phyloP scores from a whole-genome alignment of 1,284 basidiomycete genomes.

The Heterobasidion irregulare region DNA sequence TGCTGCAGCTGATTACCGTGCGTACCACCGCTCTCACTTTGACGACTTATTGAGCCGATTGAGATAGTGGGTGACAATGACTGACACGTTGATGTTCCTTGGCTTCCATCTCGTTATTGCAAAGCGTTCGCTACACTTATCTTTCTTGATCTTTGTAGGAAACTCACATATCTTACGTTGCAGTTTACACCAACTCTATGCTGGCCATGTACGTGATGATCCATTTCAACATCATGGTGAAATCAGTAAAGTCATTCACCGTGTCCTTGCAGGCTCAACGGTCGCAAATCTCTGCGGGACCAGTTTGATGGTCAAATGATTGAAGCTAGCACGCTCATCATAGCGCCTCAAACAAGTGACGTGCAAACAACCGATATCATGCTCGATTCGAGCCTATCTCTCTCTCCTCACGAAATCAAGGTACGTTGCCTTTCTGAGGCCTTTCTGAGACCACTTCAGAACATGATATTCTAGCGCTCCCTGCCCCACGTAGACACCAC shows the following conservation, averaged over 20 bases:
- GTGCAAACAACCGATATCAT: background rate
- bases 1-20: conserved; percentile 5
- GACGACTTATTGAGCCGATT: no score
- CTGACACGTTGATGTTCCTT: conserved; percentile 4
- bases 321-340: background rate
- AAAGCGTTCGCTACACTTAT: conserved; percentile 1
- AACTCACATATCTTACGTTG: background rate
- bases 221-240: background rate
- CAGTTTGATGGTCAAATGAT: background rate
- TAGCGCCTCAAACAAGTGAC: background rate
- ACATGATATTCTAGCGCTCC: background rate
- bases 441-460: background rate
- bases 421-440: background rate
- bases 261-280: background rate
- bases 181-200: conserved; percentile 8
- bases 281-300: background rate
- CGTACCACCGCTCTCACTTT: background rate
- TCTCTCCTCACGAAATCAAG: background rate
- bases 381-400: background rate
- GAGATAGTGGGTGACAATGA: conserved; percentile 5
- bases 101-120: conserved; percentile 5
- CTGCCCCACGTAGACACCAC: background rate
- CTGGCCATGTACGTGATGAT: conserved; percentile 5
- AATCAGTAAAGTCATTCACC: background rate
- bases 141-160: background rate